Conservation (phyloP, 257 asterid genomes). For the Haberlea rhodopensis region DNA sequence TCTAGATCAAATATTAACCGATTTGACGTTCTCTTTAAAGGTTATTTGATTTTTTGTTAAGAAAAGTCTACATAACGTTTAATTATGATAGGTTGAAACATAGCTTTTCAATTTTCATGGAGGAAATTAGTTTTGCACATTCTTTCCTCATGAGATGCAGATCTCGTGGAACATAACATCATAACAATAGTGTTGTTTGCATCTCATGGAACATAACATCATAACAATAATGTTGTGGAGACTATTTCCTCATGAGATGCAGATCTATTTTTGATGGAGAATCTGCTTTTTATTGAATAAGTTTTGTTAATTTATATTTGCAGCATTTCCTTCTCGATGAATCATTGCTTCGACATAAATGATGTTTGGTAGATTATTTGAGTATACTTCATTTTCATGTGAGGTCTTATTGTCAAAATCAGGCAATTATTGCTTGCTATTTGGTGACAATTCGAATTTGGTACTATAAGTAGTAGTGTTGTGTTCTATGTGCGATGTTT, state of each 20-base stretch:
- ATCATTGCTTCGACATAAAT: no score
- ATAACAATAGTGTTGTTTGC: background rate
- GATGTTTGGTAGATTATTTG: background rate
- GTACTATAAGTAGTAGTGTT: background rate
- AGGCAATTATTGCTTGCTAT: background rate
- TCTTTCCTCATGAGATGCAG: conserved; percentile 23
- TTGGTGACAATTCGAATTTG: background rate
- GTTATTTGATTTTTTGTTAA: no score
- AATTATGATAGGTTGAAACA: no score
- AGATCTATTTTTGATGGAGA: conserved; percentile 5
- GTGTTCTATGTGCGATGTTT: background rate
- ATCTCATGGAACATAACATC: no score
- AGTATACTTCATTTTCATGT: no score
- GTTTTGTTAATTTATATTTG: no score
- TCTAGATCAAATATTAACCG: no score
- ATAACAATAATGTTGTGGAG: background rate
- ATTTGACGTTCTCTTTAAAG: no score
- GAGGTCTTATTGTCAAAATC: background rate
- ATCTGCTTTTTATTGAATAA: background rate
- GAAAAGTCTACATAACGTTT: no score
- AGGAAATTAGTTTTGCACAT: conserved; percentile 4
- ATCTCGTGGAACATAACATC: conserved; percentile 18
- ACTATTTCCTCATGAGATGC: no score
- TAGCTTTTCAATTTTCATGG: background rate
- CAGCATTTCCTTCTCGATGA: no score